These are phyloP conservation scores for Naganishia vaughanmartiniae DNA, from an alignment of 768 basidiomycete genomes.

Conservation along the genomic window DNA sequence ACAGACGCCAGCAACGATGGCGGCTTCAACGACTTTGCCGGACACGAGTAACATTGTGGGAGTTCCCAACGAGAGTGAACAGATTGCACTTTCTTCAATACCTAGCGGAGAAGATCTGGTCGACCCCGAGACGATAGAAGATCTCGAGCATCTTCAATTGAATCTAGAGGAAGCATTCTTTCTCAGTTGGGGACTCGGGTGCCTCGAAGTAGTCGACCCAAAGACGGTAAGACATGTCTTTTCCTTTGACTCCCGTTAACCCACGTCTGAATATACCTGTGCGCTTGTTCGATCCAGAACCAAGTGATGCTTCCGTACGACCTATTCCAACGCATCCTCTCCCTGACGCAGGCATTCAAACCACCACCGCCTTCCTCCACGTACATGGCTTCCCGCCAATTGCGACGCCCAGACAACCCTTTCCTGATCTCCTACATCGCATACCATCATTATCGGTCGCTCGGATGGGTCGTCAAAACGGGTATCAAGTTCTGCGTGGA, in stretches of 20 bases:
- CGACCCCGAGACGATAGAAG: slow-evolving; percentile 55
- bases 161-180: slow-evolving; percentile 88
- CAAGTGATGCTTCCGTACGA: slow-evolving; percentile 13
- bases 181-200: slow-evolving; percentile 76
- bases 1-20: not conserved
- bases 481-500: slow-evolving; percentile 98
- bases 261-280: not conserved
- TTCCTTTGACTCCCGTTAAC: not conserved
- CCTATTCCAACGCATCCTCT: slow-evolving; percentile 21
- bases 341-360: slow-evolving; percentile 50
- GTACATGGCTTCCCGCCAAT: slow-evolving; percentile 47
- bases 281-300: slow-evolving; percentile 60
- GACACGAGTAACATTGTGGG: not conserved
- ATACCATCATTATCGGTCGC: slow-evolving; percentile 91
- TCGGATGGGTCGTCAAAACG: slow-evolving; percentile 94
- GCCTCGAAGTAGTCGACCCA: slow-evolving; percentile 68
- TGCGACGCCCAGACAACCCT: slow-evolving; percentile 71
- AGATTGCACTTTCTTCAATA: not conserved
- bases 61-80: not conserved
- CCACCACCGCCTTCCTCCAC: slow-evolving; percentile 34
- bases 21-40: not conserved
- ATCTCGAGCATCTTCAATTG: slow-evolving; percentile 86
- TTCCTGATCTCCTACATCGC: slow-evolving; percentile 84
- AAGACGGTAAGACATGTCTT: slow-evolving; percentile 59
- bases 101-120: slow-evolving; percentile 11